Percentiles rank a stretch among this genome's conserved stretches.
phyloP scores from a whole-genome alignment of 2,329 filamentous ascomycete species.

The Corniculantispora saksenae region DNA sequence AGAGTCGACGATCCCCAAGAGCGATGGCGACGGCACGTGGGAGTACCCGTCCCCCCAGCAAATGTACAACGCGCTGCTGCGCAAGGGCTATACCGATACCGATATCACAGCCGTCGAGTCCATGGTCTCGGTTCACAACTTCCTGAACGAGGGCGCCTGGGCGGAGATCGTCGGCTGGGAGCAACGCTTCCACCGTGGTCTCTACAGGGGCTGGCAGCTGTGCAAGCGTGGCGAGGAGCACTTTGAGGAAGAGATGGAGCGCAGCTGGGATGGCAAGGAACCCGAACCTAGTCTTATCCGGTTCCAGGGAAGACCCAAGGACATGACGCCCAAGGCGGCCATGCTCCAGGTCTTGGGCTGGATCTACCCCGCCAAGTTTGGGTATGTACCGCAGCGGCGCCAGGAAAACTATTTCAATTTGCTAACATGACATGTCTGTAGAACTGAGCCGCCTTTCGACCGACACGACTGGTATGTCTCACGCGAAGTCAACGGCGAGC shows the following conservation, averaged over 20 bases:
- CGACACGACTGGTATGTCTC: constrained; percentile 96
- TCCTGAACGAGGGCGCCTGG: constrained; percentile 97
- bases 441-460: constrained; percentile 86
- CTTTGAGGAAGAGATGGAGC: constrained; percentile 42
- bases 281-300: constrained; percentile 72
- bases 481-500: constrained; percentile 65
- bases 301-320: constrained; percentile 86
- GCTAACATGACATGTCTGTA: constrained; percentile 36
- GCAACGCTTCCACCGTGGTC: constrained; percentile 74
- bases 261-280: constrained; percentile 55
- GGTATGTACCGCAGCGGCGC: constrained; percentile 53
- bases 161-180: constrained; percentile 94
- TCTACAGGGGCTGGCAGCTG: constrained; percentile 70
- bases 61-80: constrained; percentile 98
- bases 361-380: constrained; percentile 78
- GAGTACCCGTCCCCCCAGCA: constrained; percentile 98
- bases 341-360: constrained; percentile 79
- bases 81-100: constrained; percentile 94
- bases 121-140: constrained; percentile 98
- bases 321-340: constrained; percentile 87
- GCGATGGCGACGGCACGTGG: constrained; percentile 78
- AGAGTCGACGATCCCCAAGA: constrained; percentile 86
- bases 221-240: constrained; percentile 75
- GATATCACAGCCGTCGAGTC: constrained; percentile 89
- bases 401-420: too few species aligned